These are phyloP conservation scores for Penicillium alfredii DNA, from an alignment of 495 filamentous ascomycete species.

Conservation along the genomic window DNA sequence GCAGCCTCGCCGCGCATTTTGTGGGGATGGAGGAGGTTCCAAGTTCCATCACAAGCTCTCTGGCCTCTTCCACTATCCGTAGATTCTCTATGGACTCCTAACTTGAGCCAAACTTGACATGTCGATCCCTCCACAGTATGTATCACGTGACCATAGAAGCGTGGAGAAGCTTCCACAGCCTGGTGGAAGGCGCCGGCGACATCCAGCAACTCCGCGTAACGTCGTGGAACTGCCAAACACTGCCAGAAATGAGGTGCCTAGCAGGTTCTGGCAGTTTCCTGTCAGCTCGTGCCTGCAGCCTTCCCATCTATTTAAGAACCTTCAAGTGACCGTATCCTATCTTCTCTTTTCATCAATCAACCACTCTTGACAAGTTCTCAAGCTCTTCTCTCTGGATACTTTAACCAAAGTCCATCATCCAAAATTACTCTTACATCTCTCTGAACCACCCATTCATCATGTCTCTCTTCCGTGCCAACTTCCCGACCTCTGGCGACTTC, in stretches of 20 bases:
- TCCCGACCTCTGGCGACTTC: constrained; percentile 33
- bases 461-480: constrained; percentile 35
- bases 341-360: neutral
- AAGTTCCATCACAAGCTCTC: too few relatives aligned
- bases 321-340: too few relatives aligned
- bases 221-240: constrained; percentile 1
- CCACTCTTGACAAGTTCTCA: neutral
- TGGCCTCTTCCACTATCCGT: too few relatives aligned
- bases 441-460: constrained; percentile 21
- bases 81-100: too few relatives aligned
- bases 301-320: constrained; percentile 12
- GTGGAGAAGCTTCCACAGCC: constrained; percentile 24
- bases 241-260: too few relatives aligned
- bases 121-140: neutral
- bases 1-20: too few relatives aligned
- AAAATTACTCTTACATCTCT: too few relatives aligned
- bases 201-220: constrained; percentile 11
- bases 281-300: neutral
- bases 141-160: constrained; percentile 26
- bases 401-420: too few relatives aligned
- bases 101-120: too few relatives aligned
- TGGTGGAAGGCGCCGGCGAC: constrained; percentile 3
- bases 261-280: constrained; percentile 2
- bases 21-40: too few relatives aligned
- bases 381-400: too few relatives aligned